These are phyloP conservation scores for Iberis amara DNA, from an alignment of 441 rosid genomes.

Conservation along the genomic window DNA sequence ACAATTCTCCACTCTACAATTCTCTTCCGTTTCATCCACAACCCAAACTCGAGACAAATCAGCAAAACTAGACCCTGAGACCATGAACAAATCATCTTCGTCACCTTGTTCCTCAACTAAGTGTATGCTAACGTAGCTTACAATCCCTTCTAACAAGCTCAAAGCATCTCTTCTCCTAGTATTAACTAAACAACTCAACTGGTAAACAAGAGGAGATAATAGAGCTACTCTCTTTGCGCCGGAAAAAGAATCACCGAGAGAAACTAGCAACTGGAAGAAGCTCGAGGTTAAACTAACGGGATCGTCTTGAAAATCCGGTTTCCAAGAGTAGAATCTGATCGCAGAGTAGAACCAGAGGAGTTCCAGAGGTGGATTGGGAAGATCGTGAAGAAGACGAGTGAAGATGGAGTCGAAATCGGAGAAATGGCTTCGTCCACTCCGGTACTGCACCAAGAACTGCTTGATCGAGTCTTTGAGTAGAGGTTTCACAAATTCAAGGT, in stretches of 20 bases:
- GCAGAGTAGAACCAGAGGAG: conserved; percentile 66
- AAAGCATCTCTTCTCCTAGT: conserved; percentile 37
- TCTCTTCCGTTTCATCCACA: conserved; percentile 37
- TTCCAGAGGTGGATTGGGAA: conserved; percentile 57
- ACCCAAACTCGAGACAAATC: conserved; percentile 52
- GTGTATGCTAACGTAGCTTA: conserved; percentile 48
- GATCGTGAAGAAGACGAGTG: conserved; percentile 46
- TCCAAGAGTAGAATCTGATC: conserved; percentile 39
- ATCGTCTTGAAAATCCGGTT: conserved; percentile 23
- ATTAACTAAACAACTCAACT: conserved; percentile 33
- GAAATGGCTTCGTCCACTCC: conserved; percentile 48
- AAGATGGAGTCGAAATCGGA: conserved; percentile 54
- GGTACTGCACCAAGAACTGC: conserved; percentile 46
- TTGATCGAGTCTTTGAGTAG: conserved; percentile 55
- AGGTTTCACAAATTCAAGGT: conserved; percentile 33
- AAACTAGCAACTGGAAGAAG: conserved; percentile 50
- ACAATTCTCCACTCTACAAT: conserved; percentile 29
- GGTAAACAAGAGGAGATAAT: conserved; percentile 56
- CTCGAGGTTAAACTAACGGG: conserved; percentile 30
- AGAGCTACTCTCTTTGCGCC: conserved; percentile 41
- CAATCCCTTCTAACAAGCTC: conserved; percentile 45
- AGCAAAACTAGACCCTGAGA: conserved; percentile 37
- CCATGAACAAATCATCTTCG: conserved; percentile 34
- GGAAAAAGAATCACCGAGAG: conserved; percentile 44
- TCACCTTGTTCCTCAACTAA: conserved; percentile 20